Evolutionary conservation across 805 yeast genomes (phyloP).

Genomic region (Kluyveromyces nonfermentans): DNA sequence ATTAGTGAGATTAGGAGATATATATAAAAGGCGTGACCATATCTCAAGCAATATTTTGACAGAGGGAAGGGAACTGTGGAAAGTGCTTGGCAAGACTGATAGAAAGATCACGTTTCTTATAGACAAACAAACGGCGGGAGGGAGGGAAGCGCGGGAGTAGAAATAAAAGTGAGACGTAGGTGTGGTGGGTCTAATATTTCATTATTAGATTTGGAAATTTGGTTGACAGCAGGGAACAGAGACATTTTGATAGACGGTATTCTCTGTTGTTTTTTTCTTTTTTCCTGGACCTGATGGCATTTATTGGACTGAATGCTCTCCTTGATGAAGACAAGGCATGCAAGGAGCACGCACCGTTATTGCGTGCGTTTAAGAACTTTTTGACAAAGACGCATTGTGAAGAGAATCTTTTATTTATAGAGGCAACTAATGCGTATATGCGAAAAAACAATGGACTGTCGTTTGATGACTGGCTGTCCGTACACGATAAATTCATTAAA

Average conservation of each 20-base stretch:
- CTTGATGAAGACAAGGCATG: conserved; percentile 1
- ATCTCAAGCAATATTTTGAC: too few species aligned
- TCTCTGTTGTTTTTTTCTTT: too few species aligned
- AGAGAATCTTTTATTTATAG: conserved; percentile 25
- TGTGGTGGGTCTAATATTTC: too few species aligned
- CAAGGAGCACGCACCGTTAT: conserved; percentile 9
- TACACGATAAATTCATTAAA: conserved; percentile 12
- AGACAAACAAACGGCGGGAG: too few species aligned
- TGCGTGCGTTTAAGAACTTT: conserved; percentile 17
- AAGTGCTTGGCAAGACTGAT: too few species aligned
- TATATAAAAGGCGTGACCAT: too few species aligned
- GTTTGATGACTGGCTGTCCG: neutral
- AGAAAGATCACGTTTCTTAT: too few species aligned
- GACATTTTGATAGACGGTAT: neutral
- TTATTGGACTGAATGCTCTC: neutral
- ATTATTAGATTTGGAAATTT: neutral
- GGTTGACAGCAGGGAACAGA: neutral
- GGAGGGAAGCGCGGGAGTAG: too few species aligned
- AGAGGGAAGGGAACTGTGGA: too few species aligned
- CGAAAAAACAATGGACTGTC: neutral
- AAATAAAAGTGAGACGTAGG: too few species aligned
- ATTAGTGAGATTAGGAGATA: too few species aligned
- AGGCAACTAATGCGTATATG: conserved; percentile 7
- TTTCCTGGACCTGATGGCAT: neutral
- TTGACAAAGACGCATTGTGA: conserved; percentile 22